These are phyloP conservation scores for Carallia brachiata DNA, from an alignment of 345 rosid species.

Conservation along the genomic window DNA sequence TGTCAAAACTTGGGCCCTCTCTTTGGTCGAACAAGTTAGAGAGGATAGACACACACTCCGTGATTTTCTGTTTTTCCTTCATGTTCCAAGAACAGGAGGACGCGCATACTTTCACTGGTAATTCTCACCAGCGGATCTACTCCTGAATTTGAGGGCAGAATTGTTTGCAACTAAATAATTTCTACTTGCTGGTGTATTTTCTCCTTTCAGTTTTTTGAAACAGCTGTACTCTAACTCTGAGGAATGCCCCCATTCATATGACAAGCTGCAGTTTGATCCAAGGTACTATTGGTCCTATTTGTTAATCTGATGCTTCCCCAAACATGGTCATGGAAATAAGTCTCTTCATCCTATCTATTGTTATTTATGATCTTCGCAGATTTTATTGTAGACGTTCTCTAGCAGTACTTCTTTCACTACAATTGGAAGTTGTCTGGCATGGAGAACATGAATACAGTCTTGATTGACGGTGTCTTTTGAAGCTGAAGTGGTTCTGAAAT, in stretches of 20 bases:
- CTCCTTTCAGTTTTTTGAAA: slow-evolving; percentile 70
- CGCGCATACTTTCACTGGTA: slow-evolving; percentile 93
- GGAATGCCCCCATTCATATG: slow-evolving; percentile 96
- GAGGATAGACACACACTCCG: slow-evolving; percentile 60
- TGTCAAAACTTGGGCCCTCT: slow-evolving; percentile 61
- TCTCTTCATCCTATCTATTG: too few species aligned
- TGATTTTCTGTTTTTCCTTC: slow-evolving; percentile 87
- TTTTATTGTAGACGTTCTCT: too few species aligned
- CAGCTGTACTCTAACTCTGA: slow-evolving; percentile 60
- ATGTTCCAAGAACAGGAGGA: slow-evolving; percentile 95
- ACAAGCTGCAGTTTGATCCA: slow-evolving; percentile 84
- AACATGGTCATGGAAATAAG: background rate
- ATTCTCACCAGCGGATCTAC: background rate
- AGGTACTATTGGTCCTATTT: slow-evolving; percentile 42
- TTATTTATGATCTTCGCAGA: too few species aligned
- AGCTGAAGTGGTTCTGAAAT: too few species aligned
- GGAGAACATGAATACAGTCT: too few species aligned
- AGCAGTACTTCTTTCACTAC: too few species aligned
- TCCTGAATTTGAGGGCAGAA: background rate
- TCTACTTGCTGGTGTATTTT: slow-evolving; percentile 15
- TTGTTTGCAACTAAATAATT: slow-evolving; percentile 5
- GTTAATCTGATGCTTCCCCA: background rate
- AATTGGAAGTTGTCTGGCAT: too few species aligned
- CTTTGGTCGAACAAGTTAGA: slow-evolving; percentile 45
- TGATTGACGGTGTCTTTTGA: too few species aligned